phyloP scores from a whole-genome alignment of 2,329 filamentous ascomycete genomes.

The Scorias spongiosa region DNA sequence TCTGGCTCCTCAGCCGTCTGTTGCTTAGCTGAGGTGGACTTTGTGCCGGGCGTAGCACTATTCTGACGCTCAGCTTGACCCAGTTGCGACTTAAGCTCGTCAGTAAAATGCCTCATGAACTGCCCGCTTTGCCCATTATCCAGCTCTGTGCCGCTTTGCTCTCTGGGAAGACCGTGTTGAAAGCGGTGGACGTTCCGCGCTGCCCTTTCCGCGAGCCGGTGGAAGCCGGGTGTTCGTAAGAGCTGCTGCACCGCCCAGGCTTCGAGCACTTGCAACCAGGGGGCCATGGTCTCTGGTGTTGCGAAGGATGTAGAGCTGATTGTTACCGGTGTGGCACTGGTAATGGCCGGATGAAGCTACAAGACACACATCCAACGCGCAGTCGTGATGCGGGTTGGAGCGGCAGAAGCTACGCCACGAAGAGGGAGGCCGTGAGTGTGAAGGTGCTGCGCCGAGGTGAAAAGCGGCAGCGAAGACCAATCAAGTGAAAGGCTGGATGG shows the following conservation, averaged over 20 bases:
- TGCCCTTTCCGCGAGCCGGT: constrained; percentile 35
- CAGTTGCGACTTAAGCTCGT: constrained; percentile 30
- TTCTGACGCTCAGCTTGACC: constrained; percentile 12
- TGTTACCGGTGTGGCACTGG: not conserved
- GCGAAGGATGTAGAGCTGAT: not conserved
- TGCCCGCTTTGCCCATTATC: constrained; percentile 21
- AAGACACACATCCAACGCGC: too few species aligned
- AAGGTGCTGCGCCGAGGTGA: too few species aligned
- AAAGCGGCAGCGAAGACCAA: too few species aligned
- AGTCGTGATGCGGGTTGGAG: too few species aligned
- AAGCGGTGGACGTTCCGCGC: constrained; percentile 32
- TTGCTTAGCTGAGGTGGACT: constrained; percentile 3
- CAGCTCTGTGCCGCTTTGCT: constrained; percentile 33
- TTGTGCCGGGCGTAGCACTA: constrained; percentile 3
- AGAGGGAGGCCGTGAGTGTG: too few species aligned
- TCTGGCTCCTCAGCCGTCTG: constrained; percentile 2
- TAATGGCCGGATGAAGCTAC: too few species aligned
- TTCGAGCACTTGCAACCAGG: constrained; percentile 25
- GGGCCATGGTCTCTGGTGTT: constrained; percentile 13
- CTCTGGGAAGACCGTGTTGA: constrained; percentile 31
- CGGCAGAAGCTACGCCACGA: not conserved
- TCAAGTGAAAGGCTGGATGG: too few species aligned
- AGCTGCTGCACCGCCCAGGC: constrained; percentile 28
- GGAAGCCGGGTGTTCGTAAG: constrained; percentile 39
- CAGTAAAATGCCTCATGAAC: constrained; percentile 36